Percentiles rank a stretch among this genome's conserved stretches.
These are phyloP conservation scores for Codiaeum variegatum DNA, from an alignment of 441 rosid genomes.

Conservation along the genomic window DNA sequence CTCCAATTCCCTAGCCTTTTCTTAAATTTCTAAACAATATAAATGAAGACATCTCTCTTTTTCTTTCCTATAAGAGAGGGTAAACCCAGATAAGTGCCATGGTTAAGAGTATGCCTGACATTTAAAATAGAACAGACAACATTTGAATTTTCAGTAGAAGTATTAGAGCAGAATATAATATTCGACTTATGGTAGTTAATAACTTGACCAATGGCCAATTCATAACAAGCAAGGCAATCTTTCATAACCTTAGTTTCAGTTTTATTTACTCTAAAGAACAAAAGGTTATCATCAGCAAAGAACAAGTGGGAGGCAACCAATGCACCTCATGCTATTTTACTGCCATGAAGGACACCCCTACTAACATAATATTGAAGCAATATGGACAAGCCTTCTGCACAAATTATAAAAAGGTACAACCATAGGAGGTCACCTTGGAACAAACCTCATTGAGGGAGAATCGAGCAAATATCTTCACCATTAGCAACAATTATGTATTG, in stretches of 20 bases:
- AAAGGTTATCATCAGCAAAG: neutral
- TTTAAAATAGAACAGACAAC: neutral
- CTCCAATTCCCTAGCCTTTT: neutral
- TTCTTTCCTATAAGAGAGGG: neutral
- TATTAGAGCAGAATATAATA: neutral
- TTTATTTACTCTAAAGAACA: neutral
- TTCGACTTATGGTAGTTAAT: neutral
- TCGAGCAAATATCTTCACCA: neutral
- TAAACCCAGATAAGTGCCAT: neutral
- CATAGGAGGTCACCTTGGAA: neutral
- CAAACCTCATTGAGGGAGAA: neutral
- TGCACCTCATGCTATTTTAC: neutral
- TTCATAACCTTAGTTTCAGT: neutral
- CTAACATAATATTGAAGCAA: neutral
- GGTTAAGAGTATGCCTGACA: neutral
- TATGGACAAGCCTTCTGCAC: neutral
- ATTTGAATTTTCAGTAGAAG: neutral
- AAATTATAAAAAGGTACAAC: neutral
- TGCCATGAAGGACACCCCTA: neutral
- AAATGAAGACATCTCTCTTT: neutral
- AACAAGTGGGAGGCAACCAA: too few relatives aligned
- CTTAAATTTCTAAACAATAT: neutral
- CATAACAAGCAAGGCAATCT: neutral
- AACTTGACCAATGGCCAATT: neutral
- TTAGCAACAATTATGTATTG: fast-evolving